Base-by-base conservation (phyloP, 2,329 filamentous ascomycete genomes). In the Epichloe brachyelytri region DNA sequence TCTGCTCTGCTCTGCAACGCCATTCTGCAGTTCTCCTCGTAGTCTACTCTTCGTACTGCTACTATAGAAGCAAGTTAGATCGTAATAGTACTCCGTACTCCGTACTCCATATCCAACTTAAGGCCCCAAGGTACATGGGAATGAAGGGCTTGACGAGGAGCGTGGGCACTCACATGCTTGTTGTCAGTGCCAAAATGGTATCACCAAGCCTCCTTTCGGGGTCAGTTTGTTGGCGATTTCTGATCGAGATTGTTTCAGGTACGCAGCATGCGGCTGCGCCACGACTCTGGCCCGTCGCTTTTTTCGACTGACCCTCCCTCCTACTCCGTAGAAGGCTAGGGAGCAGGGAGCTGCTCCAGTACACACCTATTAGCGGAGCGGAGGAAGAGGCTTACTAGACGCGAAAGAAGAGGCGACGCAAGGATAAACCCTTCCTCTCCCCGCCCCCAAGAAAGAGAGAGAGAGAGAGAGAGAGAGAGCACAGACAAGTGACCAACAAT, bases 241-340 rank as follows among this genome's bases (percentile, higher is more conserved):
- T 20, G 37, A 43, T 49, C 47, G 47, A 49, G 47, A 43, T 41
- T 43, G 47, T 49, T 49, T 49, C 38, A 43, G 47, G 22, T 12
- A 36, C 47, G 17, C 47, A 39, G 20, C 7, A 39, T 17, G 17
- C 36, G 36, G 46, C 36, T 39, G 37, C n/a, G 36, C 46, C 46
- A 30, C 22, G 34, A 38, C 22, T 30, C 30, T 30, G n/a, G 33
- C 36, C 38, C 15, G 46, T 41, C 37, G 46, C 36, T 48, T 19
- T 15, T 20, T 10, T 5, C n/a, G 19, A 19, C 26, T 26, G 22
- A 6, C 22, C 5, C 15, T 47, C 33, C n/a, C 26, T 36, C n/a
- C n/a, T 22, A 12, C 12, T 20, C 20, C 26, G 11, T 19, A 12
- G 2, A 5, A 19, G 22, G 12, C 26, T 12, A n/a, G 26, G 15